A percentile compares a stretch with the other conserved stretches of the same genome.
phyloP scores from a whole-genome alignment of 768 basidiomycete genomes.

The Hypsizygus marmoreus region DNA sequence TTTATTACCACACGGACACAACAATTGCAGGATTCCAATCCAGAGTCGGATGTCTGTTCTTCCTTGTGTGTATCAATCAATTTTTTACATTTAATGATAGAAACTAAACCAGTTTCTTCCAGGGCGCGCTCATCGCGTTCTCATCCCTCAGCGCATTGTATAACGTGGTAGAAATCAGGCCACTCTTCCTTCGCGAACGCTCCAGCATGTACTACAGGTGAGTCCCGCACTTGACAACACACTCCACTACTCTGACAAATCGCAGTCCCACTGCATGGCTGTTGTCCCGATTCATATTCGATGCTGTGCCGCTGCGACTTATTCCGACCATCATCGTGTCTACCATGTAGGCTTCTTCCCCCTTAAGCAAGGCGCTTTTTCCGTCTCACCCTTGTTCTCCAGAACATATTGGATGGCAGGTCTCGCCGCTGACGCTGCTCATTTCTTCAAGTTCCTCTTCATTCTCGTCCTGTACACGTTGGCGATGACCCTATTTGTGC shows the following conservation, averaged over 20 bases:
- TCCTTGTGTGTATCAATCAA: slow-evolving; percentile 57
- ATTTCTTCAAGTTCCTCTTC: slow-evolving; percentile 95
- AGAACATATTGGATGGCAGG: slow-evolving; percentile 98
- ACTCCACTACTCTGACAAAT: background rate
- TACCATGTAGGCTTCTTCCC: slow-evolving; percentile 59
- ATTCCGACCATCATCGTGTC: slow-evolving; percentile 87
- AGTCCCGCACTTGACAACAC: slow-evolving; percentile 8
- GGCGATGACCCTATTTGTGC: slow-evolving; percentile 82
- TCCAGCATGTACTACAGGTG: slow-evolving; percentile 86
- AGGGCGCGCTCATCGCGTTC: slow-evolving; percentile 92
- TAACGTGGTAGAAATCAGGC: slow-evolving; percentile 81
- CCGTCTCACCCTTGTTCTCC: slow-evolving; percentile 10
- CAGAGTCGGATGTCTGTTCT: slow-evolving; percentile 92
- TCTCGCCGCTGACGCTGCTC: slow-evolving; percentile 69
- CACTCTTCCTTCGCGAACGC: slow-evolving; percentile 88
- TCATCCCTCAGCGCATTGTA: slow-evolving; percentile 88
- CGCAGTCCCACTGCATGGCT: slow-evolving; percentile 87
- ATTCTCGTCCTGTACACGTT: slow-evolving; percentile 85
- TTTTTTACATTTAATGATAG: background rate
- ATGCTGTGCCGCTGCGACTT: slow-evolving; percentile 85
- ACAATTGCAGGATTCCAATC: slow-evolving; percentile 94
- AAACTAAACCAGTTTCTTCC: slow-evolving; percentile 4
- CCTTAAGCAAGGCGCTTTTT: no score
- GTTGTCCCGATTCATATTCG: slow-evolving; percentile 83
- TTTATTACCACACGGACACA: slow-evolving; percentile 79